These are phyloP conservation scores for Sphaerulina vaccinii DNA, from an alignment of 2,329 filamentous ascomycete species.

Conservation along the genomic window DNA sequence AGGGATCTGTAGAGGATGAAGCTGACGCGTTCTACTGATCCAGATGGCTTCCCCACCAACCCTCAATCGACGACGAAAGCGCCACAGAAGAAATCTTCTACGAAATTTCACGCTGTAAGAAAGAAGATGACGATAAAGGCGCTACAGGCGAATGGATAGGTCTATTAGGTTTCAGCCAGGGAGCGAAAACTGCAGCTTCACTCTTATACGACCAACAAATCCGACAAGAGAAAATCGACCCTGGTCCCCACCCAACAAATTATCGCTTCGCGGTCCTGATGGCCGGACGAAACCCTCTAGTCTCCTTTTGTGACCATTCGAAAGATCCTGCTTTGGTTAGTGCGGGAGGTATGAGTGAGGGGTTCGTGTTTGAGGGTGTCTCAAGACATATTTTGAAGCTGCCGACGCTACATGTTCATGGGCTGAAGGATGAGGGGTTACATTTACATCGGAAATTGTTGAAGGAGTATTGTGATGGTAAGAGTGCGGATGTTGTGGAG, in stretches of 20 bases:
- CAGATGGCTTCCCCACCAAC: conserved; percentile 61
- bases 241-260: conserved; percentile 35
- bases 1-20: neutral
- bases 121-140: conserved; percentile 45
- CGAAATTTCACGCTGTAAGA: conserved; percentile 46
- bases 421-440: conserved; percentile 59
- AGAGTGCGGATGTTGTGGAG: conserved; percentile 59
- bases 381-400: conserved; percentile 52
- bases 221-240: conserved; percentile 41
- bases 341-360: conserved; percentile 46
- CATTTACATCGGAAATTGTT: conserved; percentile 58
- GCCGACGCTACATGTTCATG: conserved; percentile 69
- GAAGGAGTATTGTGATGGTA: conserved; percentile 59
- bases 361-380: conserved; percentile 44
- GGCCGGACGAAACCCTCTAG: conserved; percentile 61
- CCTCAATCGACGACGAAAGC: conserved; percentile 51
- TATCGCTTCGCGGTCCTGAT: conserved; percentile 64
- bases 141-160: conserved; percentile 50
- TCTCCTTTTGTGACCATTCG: conserved; percentile 50
- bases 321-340: conserved; percentile 40
- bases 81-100: conserved; percentile 50
- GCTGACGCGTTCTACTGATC: neutral
- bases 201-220: conserved; percentile 60
- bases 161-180: conserved; percentile 52
- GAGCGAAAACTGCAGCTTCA: conserved; percentile 49